Base-by-base conservation (phyloP, 75 land plant genomes). In the Sequoia sempervirens region DNA sequence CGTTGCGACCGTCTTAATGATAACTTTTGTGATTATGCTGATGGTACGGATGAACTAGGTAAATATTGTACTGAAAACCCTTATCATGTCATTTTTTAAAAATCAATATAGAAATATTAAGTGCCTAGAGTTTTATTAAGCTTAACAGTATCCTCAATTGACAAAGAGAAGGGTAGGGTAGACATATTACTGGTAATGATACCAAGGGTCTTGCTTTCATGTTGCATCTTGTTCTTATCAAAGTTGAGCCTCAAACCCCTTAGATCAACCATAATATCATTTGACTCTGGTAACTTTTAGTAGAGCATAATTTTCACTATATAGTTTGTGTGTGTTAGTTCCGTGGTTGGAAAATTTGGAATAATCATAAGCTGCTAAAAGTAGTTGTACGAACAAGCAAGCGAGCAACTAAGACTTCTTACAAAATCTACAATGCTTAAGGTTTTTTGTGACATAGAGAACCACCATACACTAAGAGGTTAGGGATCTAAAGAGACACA, bases 1-100 rank as follows among this genome's bases (percentile, higher is more conserved):
- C 45, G 89, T 36, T 82, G 85, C 69, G 92, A 89, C 46, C 92
- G 94, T 18, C 87, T 96, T 38, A 96, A 96, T 54, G 97, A 96
- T 85, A 86, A 93, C 37, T 95, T 89, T 84, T 96, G 99, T 80
- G 99, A 96, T 80, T 96, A 95, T 88, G 64, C 87, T 40, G 99
- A 96, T 75, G 99, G 99, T 28, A 95, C 36, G 0, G 36, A 34
- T 34, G 36, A 34, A 34, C 36, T 0, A 34, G 0, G 36, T 34
- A 34, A 34, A 34, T 34, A 34, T 34, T 34, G 36, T 0, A 34
- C 36, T 34, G 36, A 34, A 34, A 34, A 34, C 36, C 36, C 36
- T 34, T 34, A 34, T 34, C 36, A 34, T 34, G 36, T 0, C 36
- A 34, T 34, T 34, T 0, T 34, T 34, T 34, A 0, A 34, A 34